Evolutionary conservation across 148 eudicot species (phyloP).

Genomic region (Amaranthus palmeri): DNA sequence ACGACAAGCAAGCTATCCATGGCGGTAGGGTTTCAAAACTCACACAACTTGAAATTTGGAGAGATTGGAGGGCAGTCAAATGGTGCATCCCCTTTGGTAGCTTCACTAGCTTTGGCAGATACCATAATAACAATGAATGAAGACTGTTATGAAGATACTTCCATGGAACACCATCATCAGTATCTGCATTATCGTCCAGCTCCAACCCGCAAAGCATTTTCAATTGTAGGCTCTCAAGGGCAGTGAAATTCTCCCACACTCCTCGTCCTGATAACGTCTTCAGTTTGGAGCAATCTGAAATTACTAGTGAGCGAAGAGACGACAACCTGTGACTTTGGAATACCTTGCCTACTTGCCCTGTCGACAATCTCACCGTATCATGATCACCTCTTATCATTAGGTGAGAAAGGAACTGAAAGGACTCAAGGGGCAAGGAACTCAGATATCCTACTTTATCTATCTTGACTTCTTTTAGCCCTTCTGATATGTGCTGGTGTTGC

Average conservation of each 20-base stretch:
- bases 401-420: neutral
- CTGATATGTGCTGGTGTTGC: too few species aligned
- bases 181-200: neutral
- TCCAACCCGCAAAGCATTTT: rapidly evolving
- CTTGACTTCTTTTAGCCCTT: too few species aligned
- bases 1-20: conserved; percentile 10
- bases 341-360: neutral
- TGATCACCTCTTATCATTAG: neutral
- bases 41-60: neutral
- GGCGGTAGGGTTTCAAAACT: neutral
- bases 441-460: neutral
- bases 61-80: conserved; percentile 9
- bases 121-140: neutral
- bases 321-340: neutral
- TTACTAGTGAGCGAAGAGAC: neutral
- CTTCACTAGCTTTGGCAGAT: conserved; percentile 10
- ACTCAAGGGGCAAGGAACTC: neutral
- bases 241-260: conserved; percentile 2
- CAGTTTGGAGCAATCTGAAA: neutral
- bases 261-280: neutral
- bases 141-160: neutral
- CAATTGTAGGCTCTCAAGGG: neutral
- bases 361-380: neutral
- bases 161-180: neutral
- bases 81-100: conserved; percentile 17